Evolutionary conservation across 1,139 yeast species (phyloP), one percentile per base, ranked within the genome.

Genomic region (Geotrichum candidum): DNA sequence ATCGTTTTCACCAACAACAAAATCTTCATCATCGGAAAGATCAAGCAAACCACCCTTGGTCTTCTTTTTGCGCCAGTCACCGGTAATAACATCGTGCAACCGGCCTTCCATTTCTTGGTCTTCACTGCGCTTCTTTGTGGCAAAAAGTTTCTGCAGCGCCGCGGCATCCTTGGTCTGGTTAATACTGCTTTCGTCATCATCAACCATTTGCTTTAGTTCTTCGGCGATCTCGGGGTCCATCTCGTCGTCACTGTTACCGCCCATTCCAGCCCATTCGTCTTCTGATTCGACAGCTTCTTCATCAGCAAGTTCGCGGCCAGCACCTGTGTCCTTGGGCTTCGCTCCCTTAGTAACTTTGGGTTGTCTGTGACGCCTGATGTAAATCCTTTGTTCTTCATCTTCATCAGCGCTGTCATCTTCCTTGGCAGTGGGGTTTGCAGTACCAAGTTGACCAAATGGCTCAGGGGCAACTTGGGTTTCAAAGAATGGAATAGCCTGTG

Each of bases 251-350:
- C 89, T 95, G 11, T 73, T 80, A 63, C 97, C 97, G 61, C 96
- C 97, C 61, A 89, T 72, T 1, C 97, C 97, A 57, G 85, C 86
- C 92, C 96, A 92, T 76, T 92, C 97, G 77, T 92, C 98, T 66
- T 94, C 98, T 52, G 97, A 90, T 77, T 94, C 98, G 67, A 85
- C 95, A 54, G 99, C 99, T 77, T 92, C 97, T 54, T 87, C 88
- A 65, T 88, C 92, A 65, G 88, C 78, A 25, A 86, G 77, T n/a
- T 78, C 76, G 25, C 48, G 52, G 25, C 38, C 59, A n/a, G 33
- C 22, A 41, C 29, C 29, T 13, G 48, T 35, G 41, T 53, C 25
- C 18, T 59, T 60, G 1, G 56, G 46, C 54, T 58, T 56, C 41
- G 31, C 31, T 23, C 31, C 46, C 38, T 59, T 61, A 31, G 38